These are phyloP conservation scores for Citrus medica DNA, from an alignment of 345 rosid species.

Conservation along the genomic window DNA sequence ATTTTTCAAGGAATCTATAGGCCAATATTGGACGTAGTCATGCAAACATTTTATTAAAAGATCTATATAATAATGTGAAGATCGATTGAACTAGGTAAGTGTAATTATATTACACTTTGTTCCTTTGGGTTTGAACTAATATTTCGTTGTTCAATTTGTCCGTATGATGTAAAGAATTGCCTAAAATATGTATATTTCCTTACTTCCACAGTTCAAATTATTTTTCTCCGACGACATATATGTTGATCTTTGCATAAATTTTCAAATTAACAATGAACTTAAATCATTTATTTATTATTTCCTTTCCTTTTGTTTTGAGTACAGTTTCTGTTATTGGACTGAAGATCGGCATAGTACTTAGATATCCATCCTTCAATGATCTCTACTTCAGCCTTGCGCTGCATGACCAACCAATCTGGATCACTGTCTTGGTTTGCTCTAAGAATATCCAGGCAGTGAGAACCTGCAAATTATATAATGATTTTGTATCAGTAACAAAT, in stretches of 20 bases:
- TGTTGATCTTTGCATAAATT: not conserved
- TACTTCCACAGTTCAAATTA: not conserved
- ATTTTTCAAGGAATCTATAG: not conserved
- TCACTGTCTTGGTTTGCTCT: constrained; percentile 10
- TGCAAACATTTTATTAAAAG: not conserved
- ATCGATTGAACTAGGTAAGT: not conserved
- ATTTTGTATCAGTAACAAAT: not conserved
- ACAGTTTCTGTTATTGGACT: not conserved
- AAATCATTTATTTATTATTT: not conserved
- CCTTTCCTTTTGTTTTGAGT: not conserved
- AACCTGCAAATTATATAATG: constrained; percentile 21
- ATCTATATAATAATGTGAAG: not conserved
- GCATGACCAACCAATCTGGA: constrained; percentile 32
- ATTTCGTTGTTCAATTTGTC: not conserved
- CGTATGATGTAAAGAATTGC: too few species aligned
- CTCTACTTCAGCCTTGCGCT: constrained; percentile 24
- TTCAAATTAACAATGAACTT: not conserved
- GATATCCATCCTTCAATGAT: constrained; percentile 25
- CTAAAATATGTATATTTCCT: too few species aligned
- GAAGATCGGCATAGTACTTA: constrained; percentile 22
- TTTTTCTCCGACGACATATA: not conserved
- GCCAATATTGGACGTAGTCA: not conserved
- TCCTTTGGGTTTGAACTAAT: not conserved
- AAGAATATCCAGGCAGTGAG: constrained; percentile 34
- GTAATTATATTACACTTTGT: not conserved